Evolutionary conservation across 208 protist species (phyloP).

Genomic region (Acanthamoeba lenticulata): DNA sequence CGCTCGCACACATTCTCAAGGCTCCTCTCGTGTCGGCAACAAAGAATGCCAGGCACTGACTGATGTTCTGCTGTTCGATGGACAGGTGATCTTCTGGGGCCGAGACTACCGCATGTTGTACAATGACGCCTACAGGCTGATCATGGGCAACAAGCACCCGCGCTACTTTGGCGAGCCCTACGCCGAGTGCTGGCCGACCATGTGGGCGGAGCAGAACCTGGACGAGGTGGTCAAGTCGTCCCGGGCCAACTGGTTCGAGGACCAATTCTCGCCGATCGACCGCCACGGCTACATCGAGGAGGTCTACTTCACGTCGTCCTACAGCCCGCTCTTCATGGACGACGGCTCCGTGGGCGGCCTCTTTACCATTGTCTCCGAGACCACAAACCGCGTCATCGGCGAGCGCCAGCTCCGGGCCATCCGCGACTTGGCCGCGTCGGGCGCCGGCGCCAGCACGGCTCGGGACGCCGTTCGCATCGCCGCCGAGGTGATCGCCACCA

Average conservation of each 20-base stretch:
- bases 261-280: slow-evolving; percentile 43
- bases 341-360: slow-evolving; percentile 44
- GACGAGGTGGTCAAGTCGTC: slow-evolving; percentile 33
- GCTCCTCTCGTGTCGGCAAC: not conserved
- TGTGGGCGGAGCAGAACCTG: slow-evolving; percentile 47
- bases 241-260: slow-evolving; percentile 53
- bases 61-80: not conserved
- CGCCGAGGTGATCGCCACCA: slow-evolving; percentile 2
- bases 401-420: slow-evolving; percentile 30
- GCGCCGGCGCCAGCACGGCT: not conserved
- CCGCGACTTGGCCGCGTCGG: not conserved
- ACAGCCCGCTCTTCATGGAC: slow-evolving; percentile 58
- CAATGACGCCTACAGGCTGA: slow-evolving; percentile 36
- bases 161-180: slow-evolving; percentile 32
- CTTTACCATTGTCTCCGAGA: slow-evolving; percentile 39
- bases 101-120: slow-evolving; percentile 8
- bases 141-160: slow-evolving; percentile 50
- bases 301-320: slow-evolving; percentile 43
- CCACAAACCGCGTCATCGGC: slow-evolving; percentile 31
- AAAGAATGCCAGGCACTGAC: not conserved
- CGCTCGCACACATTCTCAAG: not conserved
- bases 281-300: slow-evolving; percentile 61
- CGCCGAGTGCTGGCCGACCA: slow-evolving; percentile 38
- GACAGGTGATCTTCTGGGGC: slow-evolving; percentile 36
- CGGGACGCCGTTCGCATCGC: slow-evolving; percentile 1